A percentile compares a stretch with the other conserved stretches of the same genome.
Conservation (phyloP, 352 stramenopile genomes). For the Phytophthora kernoviae region DNA sequence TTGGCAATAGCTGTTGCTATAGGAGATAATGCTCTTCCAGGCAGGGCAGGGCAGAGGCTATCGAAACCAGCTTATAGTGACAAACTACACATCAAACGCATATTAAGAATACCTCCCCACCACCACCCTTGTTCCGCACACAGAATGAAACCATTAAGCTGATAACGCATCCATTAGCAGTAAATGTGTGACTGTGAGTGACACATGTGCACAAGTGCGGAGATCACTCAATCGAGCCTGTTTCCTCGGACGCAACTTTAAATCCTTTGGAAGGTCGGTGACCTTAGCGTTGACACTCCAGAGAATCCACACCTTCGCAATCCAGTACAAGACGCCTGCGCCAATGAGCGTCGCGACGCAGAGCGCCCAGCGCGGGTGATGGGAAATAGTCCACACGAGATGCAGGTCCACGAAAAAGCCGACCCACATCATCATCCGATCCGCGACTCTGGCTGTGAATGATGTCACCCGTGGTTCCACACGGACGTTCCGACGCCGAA, state of each 20-base stretch:
- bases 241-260: neutral
- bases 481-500: constrained; percentile 19
- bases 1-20: no score
- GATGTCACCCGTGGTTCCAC: constrained; percentile 23
- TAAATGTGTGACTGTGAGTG: constrained; percentile 21
- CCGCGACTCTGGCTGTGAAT: constrained; percentile 4
- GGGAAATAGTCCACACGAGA: constrained; percentile 6
- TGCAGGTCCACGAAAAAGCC: constrained; percentile 21
- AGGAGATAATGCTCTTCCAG: no score
- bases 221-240: constrained; percentile 1
- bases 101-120: no score
- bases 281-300: neutral
- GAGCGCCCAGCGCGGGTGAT: constrained; percentile 6
- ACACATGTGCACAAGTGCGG: constrained; percentile 18
- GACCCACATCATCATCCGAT: constrained; percentile 22
- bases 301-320: constrained; percentile 11
- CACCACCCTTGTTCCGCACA: no score
- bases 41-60: no score
- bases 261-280: neutral
- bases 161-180: constrained; percentile 20
- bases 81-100: no score
- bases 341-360: constrained; percentile 12
- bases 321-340: constrained; percentile 15
- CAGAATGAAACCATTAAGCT: no score
- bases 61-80: no score